Conservation (phyloP, 768 basidiomycete species). For the Rhizopogon vinicolor region DNA sequence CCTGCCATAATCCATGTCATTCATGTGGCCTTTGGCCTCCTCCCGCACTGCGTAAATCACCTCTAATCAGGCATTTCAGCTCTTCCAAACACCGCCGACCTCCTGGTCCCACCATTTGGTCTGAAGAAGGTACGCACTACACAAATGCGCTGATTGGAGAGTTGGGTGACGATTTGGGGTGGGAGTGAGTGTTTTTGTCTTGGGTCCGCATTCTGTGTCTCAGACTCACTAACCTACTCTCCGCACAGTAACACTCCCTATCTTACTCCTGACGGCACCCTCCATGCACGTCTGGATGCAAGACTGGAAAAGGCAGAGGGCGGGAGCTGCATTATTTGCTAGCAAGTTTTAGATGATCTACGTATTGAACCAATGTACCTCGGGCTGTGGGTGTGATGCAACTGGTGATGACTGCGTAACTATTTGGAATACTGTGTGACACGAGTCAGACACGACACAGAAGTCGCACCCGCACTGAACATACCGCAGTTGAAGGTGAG, state of each 20-base stretch:
- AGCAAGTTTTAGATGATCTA: background rate
- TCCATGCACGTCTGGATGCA: slow-evolving; percentile 43
- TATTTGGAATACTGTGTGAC: too few relatives aligned
- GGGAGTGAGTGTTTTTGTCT: slow-evolving; percentile 38
- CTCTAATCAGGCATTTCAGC: background rate
- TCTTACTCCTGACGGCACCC: slow-evolving; percentile 40
- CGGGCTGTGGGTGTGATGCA: too few relatives aligned
- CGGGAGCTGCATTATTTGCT: slow-evolving; percentile 43
- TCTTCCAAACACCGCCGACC: background rate
- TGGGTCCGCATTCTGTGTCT: background rate
- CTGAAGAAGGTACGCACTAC: slow-evolving; percentile 10
- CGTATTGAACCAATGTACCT: too few relatives aligned
- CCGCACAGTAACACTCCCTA: slow-evolving; percentile 39
- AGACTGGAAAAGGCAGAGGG: slow-evolving; percentile 32
- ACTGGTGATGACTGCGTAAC: too few relatives aligned
- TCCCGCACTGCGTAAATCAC: too few relatives aligned
- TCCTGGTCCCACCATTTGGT: slow-evolving; percentile 4
- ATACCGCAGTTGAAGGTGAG: too few relatives aligned
- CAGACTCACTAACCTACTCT: background rate
- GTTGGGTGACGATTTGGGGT: slow-evolving; percentile 42
- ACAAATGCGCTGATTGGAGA: slow-evolving; percentile 30
- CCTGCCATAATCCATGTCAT: background rate
- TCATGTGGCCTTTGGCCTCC: too few relatives aligned
- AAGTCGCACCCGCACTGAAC: too few relatives aligned
- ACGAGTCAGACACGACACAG: too few relatives aligned